These are phyloP conservation scores for Diophrys appendiculata DNA, from an alignment of 73 alveolate genomes.

Conservation along the genomic window DNA sequence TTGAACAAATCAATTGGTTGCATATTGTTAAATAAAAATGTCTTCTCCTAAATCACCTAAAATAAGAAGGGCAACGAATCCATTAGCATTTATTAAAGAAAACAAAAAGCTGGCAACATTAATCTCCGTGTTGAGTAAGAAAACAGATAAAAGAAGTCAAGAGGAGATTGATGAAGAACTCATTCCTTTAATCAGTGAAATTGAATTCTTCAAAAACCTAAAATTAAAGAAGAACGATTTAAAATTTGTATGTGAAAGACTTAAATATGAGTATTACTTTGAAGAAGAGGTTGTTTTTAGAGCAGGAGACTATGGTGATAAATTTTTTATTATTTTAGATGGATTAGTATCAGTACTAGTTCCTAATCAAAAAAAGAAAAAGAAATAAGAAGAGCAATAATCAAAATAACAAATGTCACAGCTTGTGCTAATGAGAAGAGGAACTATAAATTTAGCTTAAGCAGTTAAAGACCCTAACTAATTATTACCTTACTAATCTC, in stretches of 20 bases:
- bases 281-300: conserved; percentile 2
- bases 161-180: no score
- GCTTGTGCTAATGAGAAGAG: neutral
- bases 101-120: no score
- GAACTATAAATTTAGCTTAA: neutral
- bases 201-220: neutral
- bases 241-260: neutral
- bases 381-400: neutral
- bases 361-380: neutral
- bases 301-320: conserved; percentile 28
- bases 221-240: neutral
- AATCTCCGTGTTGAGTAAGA: no score
- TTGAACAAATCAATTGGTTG: no score
- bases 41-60: no score
- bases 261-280: neutral
- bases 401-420: neutral
- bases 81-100: no score
- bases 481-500: neutral
- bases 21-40: no score
- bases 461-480: no score
- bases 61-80: no score
- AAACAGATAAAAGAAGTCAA: no score
- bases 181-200: neutral
- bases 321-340: conserved; percentile 9
- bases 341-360: conserved; percentile 5